Evolutionary conservation across 2,329 filamentous ascomycete genomes (phyloP).

Genomic region (Alternaria gaisen): DNA sequence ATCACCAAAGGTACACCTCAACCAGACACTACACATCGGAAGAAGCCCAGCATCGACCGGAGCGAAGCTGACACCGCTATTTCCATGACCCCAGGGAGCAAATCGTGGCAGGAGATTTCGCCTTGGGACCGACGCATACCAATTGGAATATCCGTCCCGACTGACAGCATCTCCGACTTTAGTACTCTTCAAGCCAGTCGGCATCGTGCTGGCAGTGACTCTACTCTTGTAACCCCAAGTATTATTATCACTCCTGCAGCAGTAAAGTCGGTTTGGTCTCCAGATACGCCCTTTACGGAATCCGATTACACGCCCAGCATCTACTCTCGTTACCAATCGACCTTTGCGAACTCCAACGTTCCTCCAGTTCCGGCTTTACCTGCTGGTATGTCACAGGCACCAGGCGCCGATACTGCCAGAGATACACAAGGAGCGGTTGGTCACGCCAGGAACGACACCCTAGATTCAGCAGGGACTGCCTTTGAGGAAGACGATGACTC

Average conservation of each 20-base stretch:
- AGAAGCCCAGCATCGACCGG: constrained; percentile 24
- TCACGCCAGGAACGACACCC: constrained; percentile 43
- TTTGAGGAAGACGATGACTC: constrained; percentile 61
- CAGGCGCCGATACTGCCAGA: constrained; percentile 7
- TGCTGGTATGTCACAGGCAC: constrained; percentile 25
- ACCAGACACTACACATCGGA: constrained; percentile 29
- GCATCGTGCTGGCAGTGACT: constrained; percentile 51
- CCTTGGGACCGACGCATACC: constrained; percentile 76
- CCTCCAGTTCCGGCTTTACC: constrained; percentile 61
- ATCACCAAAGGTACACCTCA: constrained; percentile 49
- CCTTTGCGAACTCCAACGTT: constrained; percentile 48
- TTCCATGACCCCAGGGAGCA: constrained; percentile 40
- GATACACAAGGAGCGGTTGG: constrained; percentile 8
- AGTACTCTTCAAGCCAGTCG: constrained; percentile 41
- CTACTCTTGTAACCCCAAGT: constrained; percentile 56
- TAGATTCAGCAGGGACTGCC: constrained; percentile 48
- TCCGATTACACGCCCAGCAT: constrained; percentile 67
- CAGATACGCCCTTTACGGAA: constrained; percentile 64
- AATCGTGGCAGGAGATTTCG: constrained; percentile 63
- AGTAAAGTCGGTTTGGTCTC: constrained; percentile 66
- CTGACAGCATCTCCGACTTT: constrained; percentile 58
- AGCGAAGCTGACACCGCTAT: constrained; percentile 42
- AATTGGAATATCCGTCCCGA: constrained; percentile 74
- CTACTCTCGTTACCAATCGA: constrained; percentile 66
- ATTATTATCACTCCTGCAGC: constrained; percentile 64